Evolutionary conservation across 805 yeast species (phyloP), one percentile per base, ranked within the genome.

Genomic region (Candida taoyuanica): DNA sequence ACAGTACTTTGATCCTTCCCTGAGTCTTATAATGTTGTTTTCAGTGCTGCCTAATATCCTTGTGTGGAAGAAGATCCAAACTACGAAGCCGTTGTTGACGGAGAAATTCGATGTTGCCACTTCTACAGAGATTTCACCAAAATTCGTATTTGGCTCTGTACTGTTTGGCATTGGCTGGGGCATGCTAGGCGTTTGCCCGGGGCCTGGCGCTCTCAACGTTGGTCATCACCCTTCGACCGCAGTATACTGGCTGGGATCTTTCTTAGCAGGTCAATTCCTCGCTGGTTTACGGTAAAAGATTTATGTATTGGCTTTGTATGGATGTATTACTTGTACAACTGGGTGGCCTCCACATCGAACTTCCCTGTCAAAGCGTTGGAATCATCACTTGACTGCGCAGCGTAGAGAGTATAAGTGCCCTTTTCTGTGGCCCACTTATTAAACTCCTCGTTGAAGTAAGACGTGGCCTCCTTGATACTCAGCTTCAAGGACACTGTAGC

Each of bases 111-210:
- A 48, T 13, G 40, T 63, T 27, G 55, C 57, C 17, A 55, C 39
- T 27, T 38, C 52, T 16, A 53, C 52, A 3, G 45, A 49, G 3
- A 53, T 63, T 2, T 46, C 60, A 0, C 17, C 33, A 0, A 56
- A 53, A 26, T 63, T 73, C 34, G 16, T 74, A 0, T 4, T 64
- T 3, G 79, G 79, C 3, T 60, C 67, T 42, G 55, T 56, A 0
- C 11, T 71, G 5, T 74, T 74, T 46, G 79, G 79, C 8, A 12
- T 66, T 7, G 79, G 78, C 0, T 74, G 79, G 79, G 78, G 75
- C 1, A 24, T 70, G 3, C 48, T 65, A 1, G 79, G 79, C 1
- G 54, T 71, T 4, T 74, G 78, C 48, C 79, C 79, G 0, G 78
- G 76, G 4, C 77, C 79, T 13, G 79, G 70, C 0, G 38, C 71